Conservation (phyloP, 768 basidiomycete genomes). For the Rhodotorula paludigena region DNA sequence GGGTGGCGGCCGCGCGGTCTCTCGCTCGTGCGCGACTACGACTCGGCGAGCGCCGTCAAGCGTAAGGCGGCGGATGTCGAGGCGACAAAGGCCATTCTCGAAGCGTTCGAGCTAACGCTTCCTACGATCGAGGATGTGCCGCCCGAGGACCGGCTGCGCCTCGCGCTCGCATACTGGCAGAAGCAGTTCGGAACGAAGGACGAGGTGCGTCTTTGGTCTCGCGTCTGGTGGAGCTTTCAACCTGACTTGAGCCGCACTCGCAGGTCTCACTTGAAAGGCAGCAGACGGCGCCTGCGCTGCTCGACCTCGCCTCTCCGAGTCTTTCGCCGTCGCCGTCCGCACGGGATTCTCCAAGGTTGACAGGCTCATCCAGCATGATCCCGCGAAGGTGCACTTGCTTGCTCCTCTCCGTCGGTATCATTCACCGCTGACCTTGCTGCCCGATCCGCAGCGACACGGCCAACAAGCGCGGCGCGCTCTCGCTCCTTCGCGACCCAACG, state of each 20-base stretch:
- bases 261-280: conserved; percentile 77
- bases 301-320: conserved; percentile 36
- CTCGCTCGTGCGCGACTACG: conserved; percentile 80
- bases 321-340: not conserved
- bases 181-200: conserved; percentile 69
- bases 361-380: conserved; percentile 12
- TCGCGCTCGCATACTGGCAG: conserved; percentile 74
- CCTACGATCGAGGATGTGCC: conserved; percentile 19
- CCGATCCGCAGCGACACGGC: conserved; percentile 60
- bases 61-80: conserved; percentile 80
- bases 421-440: conserved; percentile 56
- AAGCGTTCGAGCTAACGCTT: conserved; percentile 42
- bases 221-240: conserved; percentile 25
- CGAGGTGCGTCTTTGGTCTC: too few species aligned
- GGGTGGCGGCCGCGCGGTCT: conserved; percentile 84
- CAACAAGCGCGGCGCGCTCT: conserved; percentile 77
- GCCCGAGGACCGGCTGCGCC: conserved; percentile 50
- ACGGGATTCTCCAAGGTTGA: conserved; percentile 15
- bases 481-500: conserved; percentile 73
- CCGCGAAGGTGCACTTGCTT: conserved; percentile 8
- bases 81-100: conserved; percentile 72
- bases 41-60: conserved; percentile 65
- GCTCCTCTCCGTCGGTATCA: conserved; percentile 36
- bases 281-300: conserved; percentile 49
- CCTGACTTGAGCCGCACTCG: too few species aligned